Conservation (phyloP, 352 stramenopile genomes). For the Pythium guiyangense region DNA sequence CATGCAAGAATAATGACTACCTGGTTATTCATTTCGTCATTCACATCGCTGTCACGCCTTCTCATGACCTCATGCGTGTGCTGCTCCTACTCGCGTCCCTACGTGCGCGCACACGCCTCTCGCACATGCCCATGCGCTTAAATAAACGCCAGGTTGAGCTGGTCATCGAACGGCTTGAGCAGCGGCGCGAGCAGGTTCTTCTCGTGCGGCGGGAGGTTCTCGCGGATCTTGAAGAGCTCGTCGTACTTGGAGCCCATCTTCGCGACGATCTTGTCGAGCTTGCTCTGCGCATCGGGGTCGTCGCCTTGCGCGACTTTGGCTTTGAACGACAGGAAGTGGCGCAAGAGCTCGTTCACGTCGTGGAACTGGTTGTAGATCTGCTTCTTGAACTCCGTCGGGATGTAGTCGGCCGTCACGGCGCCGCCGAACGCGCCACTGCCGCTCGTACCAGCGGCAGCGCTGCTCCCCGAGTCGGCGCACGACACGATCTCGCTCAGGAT, state of each 20-base stretch:
- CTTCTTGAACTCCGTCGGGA: constrained; percentile 85
- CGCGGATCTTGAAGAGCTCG: constrained; percentile 76
- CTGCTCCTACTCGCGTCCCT: too few species aligned
- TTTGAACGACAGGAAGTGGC: constrained; percentile 84
- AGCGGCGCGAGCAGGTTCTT: constrained; percentile 78
- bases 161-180: constrained; percentile 83
- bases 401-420: constrained; percentile 61
- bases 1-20: too few species aligned
- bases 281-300: constrained; percentile 53
- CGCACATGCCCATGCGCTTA: constrained; percentile 16
- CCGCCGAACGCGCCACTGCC: constrained; percentile 23
- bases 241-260: constrained; percentile 88
- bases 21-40: too few species aligned
- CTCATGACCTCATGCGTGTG: too few species aligned
- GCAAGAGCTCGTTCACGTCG: constrained; percentile 77
- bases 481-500: constrained; percentile 63
- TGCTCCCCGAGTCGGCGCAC: constrained; percentile 44
- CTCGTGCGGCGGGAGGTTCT: constrained; percentile 75
- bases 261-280: constrained; percentile 82
- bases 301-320: constrained; percentile 51
- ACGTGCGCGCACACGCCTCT: too few species aligned
- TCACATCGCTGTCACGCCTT: too few species aligned
- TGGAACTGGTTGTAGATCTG: constrained; percentile 85
- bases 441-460: constrained; percentile 17
- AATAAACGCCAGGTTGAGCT: constrained; percentile 87